These are phyloP conservation scores for Tulasnella sp. DNA, from an alignment of 768 basidiomycete species.

Conservation along the genomic window DNA sequence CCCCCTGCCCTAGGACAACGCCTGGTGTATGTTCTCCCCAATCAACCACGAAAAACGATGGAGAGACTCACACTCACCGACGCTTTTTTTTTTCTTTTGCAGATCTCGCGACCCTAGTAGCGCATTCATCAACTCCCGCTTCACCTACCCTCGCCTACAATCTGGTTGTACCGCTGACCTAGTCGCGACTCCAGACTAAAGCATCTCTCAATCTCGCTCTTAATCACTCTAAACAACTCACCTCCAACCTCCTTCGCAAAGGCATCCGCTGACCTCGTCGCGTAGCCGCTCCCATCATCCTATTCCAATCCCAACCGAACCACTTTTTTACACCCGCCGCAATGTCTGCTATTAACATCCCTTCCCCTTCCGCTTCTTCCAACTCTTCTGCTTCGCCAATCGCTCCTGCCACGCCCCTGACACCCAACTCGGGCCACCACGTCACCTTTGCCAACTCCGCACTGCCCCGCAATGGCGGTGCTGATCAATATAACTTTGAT, in stretches of 20 bases:
- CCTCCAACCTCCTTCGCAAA: conserved; percentile 7
- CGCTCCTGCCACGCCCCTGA: conserved; percentile 18
- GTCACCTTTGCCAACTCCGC: conserved; percentile 19
- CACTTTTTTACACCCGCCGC: conserved; percentile 20
- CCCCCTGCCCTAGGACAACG: conserved; percentile 29
- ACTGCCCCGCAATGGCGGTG: conserved; percentile 4
- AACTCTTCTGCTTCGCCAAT: conserved; percentile 21
- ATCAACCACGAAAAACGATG: conserved; percentile 12
- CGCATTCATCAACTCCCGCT: conserved; percentile 24
- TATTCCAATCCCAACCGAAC: neutral
- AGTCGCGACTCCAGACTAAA: conserved; percentile 39
- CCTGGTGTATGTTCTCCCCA: neutral
- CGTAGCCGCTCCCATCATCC: conserved; percentile 14
- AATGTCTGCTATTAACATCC: conserved; percentile 22
- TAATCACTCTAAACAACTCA: conserved; percentile 23
- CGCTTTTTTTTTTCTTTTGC: conserved; percentile 1
- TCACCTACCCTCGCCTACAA: conserved; percentile 26
- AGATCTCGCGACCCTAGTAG: conserved; percentile 90
- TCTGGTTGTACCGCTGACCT: conserved; percentile 43
- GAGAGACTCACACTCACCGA: conserved; percentile 24
- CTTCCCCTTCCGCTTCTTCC: conserved; percentile 18
- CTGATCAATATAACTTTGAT: conserved; percentile 14
- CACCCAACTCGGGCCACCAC: conserved; percentile 18
- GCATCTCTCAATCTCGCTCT: neutral
- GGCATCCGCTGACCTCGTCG: conserved; percentile 27